phyloP scores from a whole-genome alignment of 305 asterid genomes.

The Petunia hybrid region DNA sequence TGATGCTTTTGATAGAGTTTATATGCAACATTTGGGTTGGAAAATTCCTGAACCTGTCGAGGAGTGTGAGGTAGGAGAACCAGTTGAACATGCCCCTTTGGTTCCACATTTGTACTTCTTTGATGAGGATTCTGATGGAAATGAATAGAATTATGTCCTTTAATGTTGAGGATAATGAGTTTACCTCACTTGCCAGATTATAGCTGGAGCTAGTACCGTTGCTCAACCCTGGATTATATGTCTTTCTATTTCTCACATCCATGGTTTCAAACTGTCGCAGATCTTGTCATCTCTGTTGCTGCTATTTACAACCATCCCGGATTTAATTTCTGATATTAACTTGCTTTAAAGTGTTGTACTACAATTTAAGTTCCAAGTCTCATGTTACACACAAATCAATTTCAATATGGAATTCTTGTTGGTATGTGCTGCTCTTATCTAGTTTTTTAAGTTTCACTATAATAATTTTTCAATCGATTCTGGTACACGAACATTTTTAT shows the following conservation, averaged over 20 bases:
- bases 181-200: not conserved
- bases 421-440: not conserved
- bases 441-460: not conserved
- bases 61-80: conserved; percentile 41
- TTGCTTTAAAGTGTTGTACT: not conserved
- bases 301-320: not conserved
- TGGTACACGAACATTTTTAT: not conserved
- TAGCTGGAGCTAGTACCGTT: not conserved
- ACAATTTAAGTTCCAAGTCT: not conserved
- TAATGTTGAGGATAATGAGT: not conserved
- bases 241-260: not conserved
- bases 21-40: conserved; percentile 67
- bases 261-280: not conserved
- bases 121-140: conserved; percentile 58
- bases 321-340: not conserved
- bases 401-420: not conserved
- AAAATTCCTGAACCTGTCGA: conserved; percentile 43
- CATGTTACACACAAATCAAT: not conserved
- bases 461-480: not conserved
- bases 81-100: conserved; percentile 42
- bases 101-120: conserved; percentile 64
- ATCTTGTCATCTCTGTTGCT: not conserved
- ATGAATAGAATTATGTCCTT: conserved; percentile 27
- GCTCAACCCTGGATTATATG: not conserved
- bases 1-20: conserved; percentile 68